Evolutionary conservation across 176 grass and related monocot genomes (phyloP).

Genomic region (Typha latifolia): DNA sequence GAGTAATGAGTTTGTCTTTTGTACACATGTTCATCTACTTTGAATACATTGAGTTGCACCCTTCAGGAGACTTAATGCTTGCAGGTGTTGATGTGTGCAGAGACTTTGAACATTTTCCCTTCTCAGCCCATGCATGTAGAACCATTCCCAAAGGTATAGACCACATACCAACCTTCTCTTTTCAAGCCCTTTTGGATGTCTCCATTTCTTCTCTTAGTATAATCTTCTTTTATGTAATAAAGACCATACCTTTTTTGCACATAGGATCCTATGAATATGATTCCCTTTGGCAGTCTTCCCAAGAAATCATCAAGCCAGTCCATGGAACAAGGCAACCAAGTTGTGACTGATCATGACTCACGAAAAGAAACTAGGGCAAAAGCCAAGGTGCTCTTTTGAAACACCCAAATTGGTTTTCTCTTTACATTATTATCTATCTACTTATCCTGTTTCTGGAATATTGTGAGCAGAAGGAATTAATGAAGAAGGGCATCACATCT

Average conservation of each 20-base stretch:
- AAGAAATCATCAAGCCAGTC: slow-evolving; percentile 4
- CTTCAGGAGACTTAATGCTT: slow-evolving; percentile 20
- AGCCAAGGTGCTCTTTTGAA: slow-evolving; percentile 23
- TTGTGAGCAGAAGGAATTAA: slow-evolving; percentile 23
- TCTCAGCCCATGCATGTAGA: slow-evolving; percentile 47
- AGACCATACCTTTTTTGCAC: background rate
- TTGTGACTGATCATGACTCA: background rate
- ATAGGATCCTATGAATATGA: slow-evolving; percentile 11
- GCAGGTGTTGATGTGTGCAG: slow-evolving; percentile 36
- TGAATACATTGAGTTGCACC: background rate
- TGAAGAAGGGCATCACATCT: slow-evolving; percentile 8
- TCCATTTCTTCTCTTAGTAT: slow-evolving; percentile 6
- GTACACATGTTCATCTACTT: background rate
- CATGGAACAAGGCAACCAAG: slow-evolving; percentile 1
- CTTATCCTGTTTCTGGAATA: too few species aligned
- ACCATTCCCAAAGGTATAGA: slow-evolving; percentile 29
- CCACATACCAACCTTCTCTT: background rate
- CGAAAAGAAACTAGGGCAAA: slow-evolving; percentile 22
- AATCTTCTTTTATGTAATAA: background rate
- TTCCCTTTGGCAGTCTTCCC: background rate
- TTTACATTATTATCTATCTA: too few species aligned
- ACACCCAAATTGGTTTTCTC: too few species aligned
- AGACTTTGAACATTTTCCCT: slow-evolving; percentile 62
- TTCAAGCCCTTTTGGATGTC: slow-evolving; percentile 2
- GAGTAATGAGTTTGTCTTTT: too few species aligned